phyloP scores from a whole-genome alignment of 2,329 filamentous ascomycete species.

The Talaromyces piceae region DNA sequence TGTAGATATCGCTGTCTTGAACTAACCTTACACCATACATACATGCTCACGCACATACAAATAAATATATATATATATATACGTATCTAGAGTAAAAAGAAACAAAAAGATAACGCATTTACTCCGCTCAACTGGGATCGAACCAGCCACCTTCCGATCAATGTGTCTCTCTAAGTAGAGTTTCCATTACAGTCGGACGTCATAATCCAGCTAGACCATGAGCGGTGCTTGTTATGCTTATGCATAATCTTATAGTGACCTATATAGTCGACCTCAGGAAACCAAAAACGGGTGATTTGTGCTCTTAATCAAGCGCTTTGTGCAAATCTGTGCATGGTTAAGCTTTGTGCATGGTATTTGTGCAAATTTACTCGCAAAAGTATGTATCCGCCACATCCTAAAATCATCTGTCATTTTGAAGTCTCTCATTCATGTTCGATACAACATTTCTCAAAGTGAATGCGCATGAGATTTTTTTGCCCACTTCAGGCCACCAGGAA shows the following conservation, averaged over 20 bases:
- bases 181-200: background rate
- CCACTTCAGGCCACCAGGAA: background rate
- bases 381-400: background rate
- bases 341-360: background rate
- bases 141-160: background rate
- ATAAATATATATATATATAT: too few relatives aligned
- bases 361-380: too few relatives aligned
- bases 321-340: background rate
- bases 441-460: too few relatives aligned
- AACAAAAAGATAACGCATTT: background rate
- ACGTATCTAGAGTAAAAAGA: too few relatives aligned
- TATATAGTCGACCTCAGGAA: background rate
- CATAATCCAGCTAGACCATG: background rate
- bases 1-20: slow-evolving; percentile 58
- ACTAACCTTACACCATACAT: background rate
- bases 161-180: too few relatives aligned
- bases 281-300: background rate
- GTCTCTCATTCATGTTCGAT: background rate
- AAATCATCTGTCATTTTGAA: background rate
- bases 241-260: background rate
- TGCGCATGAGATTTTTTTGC: background rate
- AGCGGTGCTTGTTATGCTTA: background rate
- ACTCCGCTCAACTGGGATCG: slow-evolving; percentile 6
- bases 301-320: background rate
- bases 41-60: background rate